Evolutionary conservation across 2,329 filamentous ascomycete genomes (phyloP), one percentile per base, ranked within the genome.

Genomic region (Trichoderma citrinoviride): DNA sequence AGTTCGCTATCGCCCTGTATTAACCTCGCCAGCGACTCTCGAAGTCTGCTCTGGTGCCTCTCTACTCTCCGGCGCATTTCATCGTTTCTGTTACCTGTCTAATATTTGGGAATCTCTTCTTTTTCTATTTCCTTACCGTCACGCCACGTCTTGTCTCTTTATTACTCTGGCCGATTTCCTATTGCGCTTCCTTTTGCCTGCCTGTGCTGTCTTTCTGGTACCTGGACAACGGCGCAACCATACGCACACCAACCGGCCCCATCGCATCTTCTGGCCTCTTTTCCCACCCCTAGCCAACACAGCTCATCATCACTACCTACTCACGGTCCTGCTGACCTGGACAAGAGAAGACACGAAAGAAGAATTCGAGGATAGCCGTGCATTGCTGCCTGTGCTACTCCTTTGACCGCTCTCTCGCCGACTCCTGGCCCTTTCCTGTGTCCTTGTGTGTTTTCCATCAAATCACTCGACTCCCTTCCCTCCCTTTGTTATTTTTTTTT

Each of bases 31-130:
- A 80, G 80, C 82, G 81, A 82, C 82, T 83, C 77, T 77, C 74
- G 79, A 80, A 83, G 82, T 85, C 82, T 83, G 82, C 82, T 83
- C 73, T 72, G 75, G 76, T 73, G 65, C 72, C 73, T 75, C 73
- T 75, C 77, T 74, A 74, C 75, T 78, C 76, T 71, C 76, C 76
- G 73, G 72, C 75, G 71, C 74, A 71, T 67, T 71, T 23, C 54
- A 41, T 52, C 49, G 25, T 52, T 52, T 58, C 73, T 71, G 68
- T 67, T 67, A 37, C 33, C 33, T 37, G 33, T 37, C 33, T 71
- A 69, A 67, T 64, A 68, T 69, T 69, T 73, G 68, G 57, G 47
- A 62, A 68, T 70, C 50, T 70, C 69, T 71, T 60, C 66, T 67
- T 65, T 65, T 67, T 67, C 64, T 67, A 33, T 66, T 67, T 68